A percentile compares a stretch with the other conserved stretches of the same genome.
These are phyloP conservation scores for Puccinia polysora DNA, from an alignment of 1,284 basidiomycete genomes.

Conservation along the genomic window DNA sequence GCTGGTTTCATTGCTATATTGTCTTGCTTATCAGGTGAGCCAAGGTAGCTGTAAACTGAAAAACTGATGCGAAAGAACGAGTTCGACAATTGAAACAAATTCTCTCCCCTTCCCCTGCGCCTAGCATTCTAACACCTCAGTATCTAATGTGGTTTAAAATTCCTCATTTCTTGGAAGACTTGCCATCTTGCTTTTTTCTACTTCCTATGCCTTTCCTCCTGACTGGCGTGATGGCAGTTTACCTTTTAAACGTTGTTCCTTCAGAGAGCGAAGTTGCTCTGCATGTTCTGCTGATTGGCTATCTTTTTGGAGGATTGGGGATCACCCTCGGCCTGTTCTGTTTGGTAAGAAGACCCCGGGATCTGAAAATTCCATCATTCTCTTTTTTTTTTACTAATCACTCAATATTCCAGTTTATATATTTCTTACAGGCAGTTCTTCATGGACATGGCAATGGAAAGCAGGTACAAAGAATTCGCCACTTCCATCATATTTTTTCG, in stretches of 20 bases:
- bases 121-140: constrained; percentile 15
- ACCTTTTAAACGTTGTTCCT: constrained; percentile 21
- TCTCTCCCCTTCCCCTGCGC: not conserved
- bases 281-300: constrained; percentile 16
- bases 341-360: not conserved
- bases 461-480: not conserved
- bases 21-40: constrained; percentile 21
- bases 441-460: constrained; percentile 17
- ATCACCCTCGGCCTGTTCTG: constrained; percentile 11
- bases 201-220: constrained; percentile 16
- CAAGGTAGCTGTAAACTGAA: not conserved
- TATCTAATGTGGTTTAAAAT: constrained; percentile 26
- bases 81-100: not conserved
- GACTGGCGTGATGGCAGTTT: constrained; percentile 17
- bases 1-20: constrained; percentile 23
- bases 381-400: not conserved
- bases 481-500: not conserved
- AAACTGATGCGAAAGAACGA: not conserved
- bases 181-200: constrained; percentile 14
- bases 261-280: not conserved
- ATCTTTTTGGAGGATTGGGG: constrained; percentile 32
- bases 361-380: not conserved
- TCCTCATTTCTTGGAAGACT: constrained; percentile 19
- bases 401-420: not conserved
- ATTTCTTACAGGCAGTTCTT: constrained; percentile 19